Evolutionary conservation across 306 rosid species (phyloP), one percentile per base, ranked within the genome.

Genomic region (Cicer arietinum): DNA sequence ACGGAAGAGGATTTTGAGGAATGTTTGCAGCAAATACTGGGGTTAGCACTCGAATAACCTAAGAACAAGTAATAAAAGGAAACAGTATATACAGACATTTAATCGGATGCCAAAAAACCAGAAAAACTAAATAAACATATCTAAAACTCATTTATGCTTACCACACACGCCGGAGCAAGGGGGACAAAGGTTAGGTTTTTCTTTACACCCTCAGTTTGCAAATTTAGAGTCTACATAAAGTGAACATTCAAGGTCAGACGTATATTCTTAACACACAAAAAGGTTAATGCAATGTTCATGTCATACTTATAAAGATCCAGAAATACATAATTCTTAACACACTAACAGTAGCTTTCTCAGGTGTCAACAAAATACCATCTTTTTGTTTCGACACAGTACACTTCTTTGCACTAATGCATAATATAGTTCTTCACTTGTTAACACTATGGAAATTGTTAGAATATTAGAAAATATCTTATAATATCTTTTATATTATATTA

Each of bases 131-230:
- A 71, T 17, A 53, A 42, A 74, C 30, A 65, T 30, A 30, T 14
- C 10, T 42, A 5, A 41, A 78, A 42, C 71, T 73, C 64, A 59
- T 42, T 40, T 16, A 39, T 75, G 79, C 89, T 89, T 89, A 94
- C 99, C 96, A 94, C 99, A 59, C 97, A 92, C 25, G 99, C 97
- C 35, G 97, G 99, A 67, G 97, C 99, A 77, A 94, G 84, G 14
- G 99, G 99, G 80, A 94, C 84, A 80, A 94, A 94, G 10, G 97
- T 92, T 71, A 94, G 89, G 77, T 86, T 88, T 78, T 89, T 94
- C 95, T 94, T 90, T 47, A 62, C 78, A 77, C 80, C 78, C 61
- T 90, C 96, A 7, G 86, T 56, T 74, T 88, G 92, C 81, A 89
- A 74, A 72, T 94, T 90, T 73, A 92, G 86, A 68, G 96, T 88